Base-by-base conservation (phyloP, 1,284 basidiomycete species). In the Sphaerobolus stellatus region DNA sequence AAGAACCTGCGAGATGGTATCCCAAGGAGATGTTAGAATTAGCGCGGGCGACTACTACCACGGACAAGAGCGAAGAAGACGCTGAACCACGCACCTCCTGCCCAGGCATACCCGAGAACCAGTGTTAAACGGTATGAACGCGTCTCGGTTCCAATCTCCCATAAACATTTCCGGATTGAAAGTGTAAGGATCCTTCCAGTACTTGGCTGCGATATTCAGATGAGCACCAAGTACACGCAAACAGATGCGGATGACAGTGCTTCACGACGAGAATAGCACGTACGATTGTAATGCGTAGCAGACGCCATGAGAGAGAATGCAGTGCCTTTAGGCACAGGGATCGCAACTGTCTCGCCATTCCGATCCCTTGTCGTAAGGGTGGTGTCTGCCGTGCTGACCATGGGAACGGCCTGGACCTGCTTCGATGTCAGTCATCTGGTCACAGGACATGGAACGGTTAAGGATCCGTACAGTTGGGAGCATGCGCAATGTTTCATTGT, bases 401-500 rank as follows among this genome's bases (percentile, higher is more conserved):
- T 86, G 11, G 82, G 81, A 30, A 86, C 71, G 4, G 45, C 60
- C 2, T 65, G 60, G 1, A 73, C 75, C 78, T 81, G 53, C 6
- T 29, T 43, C 14, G 25, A 22, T 40, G 13, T 31, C 7, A 28
- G 47, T 3, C 5, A 40, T 38, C 30, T n/a, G n/a, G n/a, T n/a
- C n/a, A n/a, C 18, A 43, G 13, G 9, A n/a, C n/a, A n/a, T n/a
- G 9, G 9, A 22, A 14, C 29, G 14, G 14, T 8, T 2, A 9
- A 22, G 20, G 48, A 47, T 58, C 69, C 77, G 61, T 48, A 83
- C 83, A 9, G 81, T 74, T 40, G 84, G 80, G 62, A 79, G 83
- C 60, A 85, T 67, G 18, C 84, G 75, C 11, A 87, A 68, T 0
- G 82, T 79, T 66, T 88, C 84, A 62, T 83, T 75, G 54, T 82